Base-by-base conservation (phyloP, 306 rosid species). In the Rubus parviflorus region DNA sequence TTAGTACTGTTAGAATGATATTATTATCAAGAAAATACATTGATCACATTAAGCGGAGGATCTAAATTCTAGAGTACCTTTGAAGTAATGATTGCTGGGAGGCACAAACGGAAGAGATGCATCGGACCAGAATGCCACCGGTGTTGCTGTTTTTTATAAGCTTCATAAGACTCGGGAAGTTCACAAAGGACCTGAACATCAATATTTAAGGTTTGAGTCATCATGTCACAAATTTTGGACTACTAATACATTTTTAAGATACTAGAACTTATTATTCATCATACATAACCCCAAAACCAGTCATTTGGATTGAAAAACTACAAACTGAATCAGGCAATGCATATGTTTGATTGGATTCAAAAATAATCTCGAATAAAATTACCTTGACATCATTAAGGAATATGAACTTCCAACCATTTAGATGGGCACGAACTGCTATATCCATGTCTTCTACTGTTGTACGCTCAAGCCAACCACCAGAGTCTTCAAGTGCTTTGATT, bases 401-500 rank as follows among this genome's bases (percentile, higher is more conserved):
- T 80, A 90, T 85, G 84, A 90, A 90, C 74, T 88, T 88, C 96
- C 96, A 90, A 20, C 96, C 96, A 79, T 81, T 77, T 4, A 90
- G 91, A 88, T 90, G 93, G 35, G 96, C 96, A 0, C 96, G 90
- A 69, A 90, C 96, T 7, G 96, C 96, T 48, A 90, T 88, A 83
- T 90, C 96, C 96, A 90, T 90, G 74, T 90, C 96, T 82, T 90
- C 96, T 7, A 90, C 96, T 4, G 96, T 90, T 20, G 96, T 90
- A 42, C 96, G 72, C 84, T 90, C 96, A 41, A 90, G 88, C 96
- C 96, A 90, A 52, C 96, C 96, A 65, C 93, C 96, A 16, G 91
- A 89, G 70, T 88, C 91, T 83, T 90, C 93, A 25, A 90, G 93
- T 72, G 96, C 93, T 75, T 85, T 87, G 70, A 90, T 85, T 84